Base-by-base conservation (phyloP, 345 rosid species). In the Bruguiera sexangula region DNA sequence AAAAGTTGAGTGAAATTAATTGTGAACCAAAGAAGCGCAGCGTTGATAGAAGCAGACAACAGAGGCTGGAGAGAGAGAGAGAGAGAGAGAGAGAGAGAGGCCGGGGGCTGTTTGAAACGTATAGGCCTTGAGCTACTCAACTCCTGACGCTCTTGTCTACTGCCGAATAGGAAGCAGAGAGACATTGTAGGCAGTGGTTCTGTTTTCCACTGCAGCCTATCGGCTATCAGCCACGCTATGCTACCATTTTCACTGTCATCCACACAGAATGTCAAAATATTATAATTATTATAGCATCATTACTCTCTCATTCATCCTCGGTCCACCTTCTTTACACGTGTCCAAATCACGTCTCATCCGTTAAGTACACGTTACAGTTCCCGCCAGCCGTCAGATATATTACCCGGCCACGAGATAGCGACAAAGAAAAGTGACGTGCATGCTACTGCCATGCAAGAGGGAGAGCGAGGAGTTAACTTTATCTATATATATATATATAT, bases 231-330 rank as follows among this genome's bases (percentile, higher is more conserved):
- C 34, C 51, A 27, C 62, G n/a, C 39, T 32, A 10, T 16, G 51
- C 54, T 34, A 34, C 37, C 7, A 8, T 34, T 34, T 34, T 34
- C 37, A 7, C 10, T 36, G 62, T 20, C 63, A 59, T 24, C 15
- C 63, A 43, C 52, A 32, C 55, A 74, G 82, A 83, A 81, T 73
- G 83, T 79, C 81, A 79, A 76, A 60, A 30, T 22, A 43, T 13
- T 55, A 7, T 66, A 78, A 86, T 82, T 71, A 82, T 86, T 75
- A 77, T 46, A 62, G 58, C 82, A 83, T 86, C 89, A 83, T 86
- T 86, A 77, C 87, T 22, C 78, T 64, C 82, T 86, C 80, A 85
- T 85, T 81, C 62, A 54, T 70, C 50, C 73, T 50, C 27, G 30
- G 58, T 62, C 73, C 65, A 52, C 73, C 19, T 24, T 46, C 34